A percentile compares a stretch with the other conserved stretches of the same genome.
Conservation (phyloP, 2,329 filamentous ascomycete species). For the Westerdykella sp. region DNA sequence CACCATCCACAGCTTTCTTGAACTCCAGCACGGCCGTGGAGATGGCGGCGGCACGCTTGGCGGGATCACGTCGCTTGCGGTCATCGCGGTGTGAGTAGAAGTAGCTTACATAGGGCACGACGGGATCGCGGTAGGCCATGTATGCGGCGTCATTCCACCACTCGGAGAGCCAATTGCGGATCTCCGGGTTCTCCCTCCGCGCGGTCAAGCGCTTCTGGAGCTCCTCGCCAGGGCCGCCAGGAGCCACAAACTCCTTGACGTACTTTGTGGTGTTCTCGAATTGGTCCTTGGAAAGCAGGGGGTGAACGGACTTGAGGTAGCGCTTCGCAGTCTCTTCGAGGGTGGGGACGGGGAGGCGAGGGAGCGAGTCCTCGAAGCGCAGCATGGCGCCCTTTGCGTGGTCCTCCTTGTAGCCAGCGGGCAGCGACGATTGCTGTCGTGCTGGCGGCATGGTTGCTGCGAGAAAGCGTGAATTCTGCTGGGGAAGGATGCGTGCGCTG, state of each 20-base stretch:
- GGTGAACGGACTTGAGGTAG: slow-evolving; percentile 74
- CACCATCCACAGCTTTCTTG: slow-evolving; percentile 81
- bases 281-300: slow-evolving; percentile 63
- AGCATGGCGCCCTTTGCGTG: slow-evolving; percentile 73
- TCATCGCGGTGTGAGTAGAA: slow-evolving; percentile 99
- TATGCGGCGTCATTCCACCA: slow-evolving; percentile 99
- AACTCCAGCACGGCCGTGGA: slow-evolving; percentile 82
- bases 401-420: slow-evolving; percentile 71
- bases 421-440: slow-evolving; percentile 43
- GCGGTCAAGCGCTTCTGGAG: slow-evolving; percentile 85
- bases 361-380: slow-evolving; percentile 80
- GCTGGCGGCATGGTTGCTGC: slow-evolving; percentile 30
- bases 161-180: slow-evolving; percentile 91
- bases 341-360: slow-evolving; percentile 69
- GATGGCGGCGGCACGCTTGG: slow-evolving; percentile 88
- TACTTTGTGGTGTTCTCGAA: slow-evolving; percentile 70
- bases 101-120: slow-evolving; percentile 97
- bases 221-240: slow-evolving; percentile 73
- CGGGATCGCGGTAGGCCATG: slow-evolving; percentile 85
- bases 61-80: slow-evolving; percentile 75
- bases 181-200: slow-evolving; percentile 68
- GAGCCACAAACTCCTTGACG: slow-evolving; percentile 80
- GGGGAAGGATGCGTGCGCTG: slow-evolving; percentile 20
- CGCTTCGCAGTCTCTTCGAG: slow-evolving; percentile 75
- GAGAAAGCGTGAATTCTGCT: slow-evolving; percentile 30